phyloP scores from a whole-genome alignment of 2,329 filamentous ascomycete species.

The Gliomastix tumulicola region DNA sequence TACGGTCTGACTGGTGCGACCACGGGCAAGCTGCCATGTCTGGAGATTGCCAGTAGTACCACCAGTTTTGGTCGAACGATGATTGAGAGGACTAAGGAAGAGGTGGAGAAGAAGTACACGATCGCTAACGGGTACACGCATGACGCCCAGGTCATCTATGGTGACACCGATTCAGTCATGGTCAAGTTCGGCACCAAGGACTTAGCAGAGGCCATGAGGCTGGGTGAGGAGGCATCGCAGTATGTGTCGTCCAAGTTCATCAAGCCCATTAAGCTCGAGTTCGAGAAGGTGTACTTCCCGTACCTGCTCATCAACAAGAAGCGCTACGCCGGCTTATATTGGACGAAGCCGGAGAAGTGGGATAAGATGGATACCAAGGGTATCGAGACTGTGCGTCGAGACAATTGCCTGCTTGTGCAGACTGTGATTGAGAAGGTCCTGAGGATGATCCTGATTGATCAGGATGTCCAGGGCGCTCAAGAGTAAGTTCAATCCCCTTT shows the following conservation, averaged over 20 bases:
- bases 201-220: constrained; percentile 81
- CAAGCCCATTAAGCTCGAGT: constrained; percentile 97
- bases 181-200: constrained; percentile 94
- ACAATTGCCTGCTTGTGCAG: constrained; percentile 93
- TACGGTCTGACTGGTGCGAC: constrained; percentile 97
- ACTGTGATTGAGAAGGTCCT: constrained; percentile 96
- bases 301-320: constrained; percentile 99
- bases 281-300: constrained; percentile 98
- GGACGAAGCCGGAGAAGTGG: constrained; percentile 89
- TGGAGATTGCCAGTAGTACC: constrained; percentile 92
- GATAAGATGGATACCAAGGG: constrained; percentile 99
- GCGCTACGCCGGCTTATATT: constrained; percentile 94
- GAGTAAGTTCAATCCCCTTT: constrained; percentile 54
- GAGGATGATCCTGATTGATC: constrained; percentile 91
- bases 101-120: constrained; percentile 83
- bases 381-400: constrained; percentile 94
- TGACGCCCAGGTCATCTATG: constrained; percentile 95
- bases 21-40: constrained; percentile 88
- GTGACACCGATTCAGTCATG: constrained; percentile 99
- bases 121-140: constrained; percentile 93
- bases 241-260: constrained; percentile 89
- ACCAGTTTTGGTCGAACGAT: constrained; percentile 96
- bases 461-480: constrained; percentile 83
- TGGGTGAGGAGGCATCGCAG: constrained; percentile 86
- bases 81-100: constrained; percentile 97